Evolutionary conservation across 805 yeast species (phyloP), one percentile per base, ranked within the genome.

Genomic region (Sungouiozyma intestinalis): DNA sequence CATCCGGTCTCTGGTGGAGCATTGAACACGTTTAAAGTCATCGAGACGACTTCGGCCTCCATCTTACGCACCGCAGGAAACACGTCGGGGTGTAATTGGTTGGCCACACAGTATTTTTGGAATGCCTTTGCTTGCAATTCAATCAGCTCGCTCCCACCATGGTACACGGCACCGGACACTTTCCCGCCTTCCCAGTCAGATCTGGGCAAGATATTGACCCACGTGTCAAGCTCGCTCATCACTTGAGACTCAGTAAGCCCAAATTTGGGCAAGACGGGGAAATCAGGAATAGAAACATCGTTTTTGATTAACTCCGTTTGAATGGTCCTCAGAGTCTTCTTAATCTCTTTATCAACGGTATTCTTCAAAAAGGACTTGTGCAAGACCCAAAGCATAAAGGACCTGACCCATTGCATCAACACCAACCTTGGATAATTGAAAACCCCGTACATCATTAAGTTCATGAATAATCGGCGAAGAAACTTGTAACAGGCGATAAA

Each of bases 51-150:
- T 56, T 92, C 97, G 5, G 95, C 69, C 58, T 90, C 98, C 95
- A 90, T 88, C 61, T 90, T 87, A 35, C 98, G 76, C 6, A 90
- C 84, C 4, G 94, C 97, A 0, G 97, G 98, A 57, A 90, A 90
- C 3, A 87, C 92, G 63, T 90, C 97, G 0, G 98, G 98, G 60
- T 90, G 98, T 40, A 90, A 68, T 64, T 92, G 98, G 64, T 92
- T 90, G 2, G 97, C 86, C 18, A 88, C 87, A 4, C 92, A 76
- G 60, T 76, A 88, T 54, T 73, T 73, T 41, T 77, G 73, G 60
- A 77, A 88, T 0, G 95, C 92, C 42, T 72, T 63, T 7, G 92
- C 66, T 63, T 92, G 97, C 32, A 92, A 66, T 33, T 72, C 66
- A 33, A 83, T 69, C 41, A 90, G 63, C 27, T 83, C 85, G n/a